These are phyloP conservation scores for Knoxdaviesia proteae DNA, from an alignment of 2,329 filamentous ascomycete genomes.

Conservation along the genomic window DNA sequence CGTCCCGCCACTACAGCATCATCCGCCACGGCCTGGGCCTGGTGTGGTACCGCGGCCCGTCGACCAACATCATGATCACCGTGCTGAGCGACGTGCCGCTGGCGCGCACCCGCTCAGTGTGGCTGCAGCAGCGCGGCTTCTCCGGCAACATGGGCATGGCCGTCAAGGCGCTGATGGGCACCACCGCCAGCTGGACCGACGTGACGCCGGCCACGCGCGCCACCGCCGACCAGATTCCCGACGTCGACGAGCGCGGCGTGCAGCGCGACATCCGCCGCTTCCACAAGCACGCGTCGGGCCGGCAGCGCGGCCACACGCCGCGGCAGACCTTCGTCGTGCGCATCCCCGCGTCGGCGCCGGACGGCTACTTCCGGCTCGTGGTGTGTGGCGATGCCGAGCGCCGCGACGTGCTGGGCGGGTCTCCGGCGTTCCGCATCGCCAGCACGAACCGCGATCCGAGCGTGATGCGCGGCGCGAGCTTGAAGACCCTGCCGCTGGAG, in stretches of 20 bases:
- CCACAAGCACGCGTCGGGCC: conserved; percentile 28
- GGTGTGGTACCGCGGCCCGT: conserved; percentile 44
- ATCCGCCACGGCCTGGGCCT: conserved; percentile 43
- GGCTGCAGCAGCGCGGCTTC: conserved; percentile 48
- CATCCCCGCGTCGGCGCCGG: conserved; percentile 38
- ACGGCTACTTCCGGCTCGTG: conserved; percentile 50
- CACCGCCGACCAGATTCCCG: conserved; percentile 24
- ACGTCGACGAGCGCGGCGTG: conserved; percentile 41
- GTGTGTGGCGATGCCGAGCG: conserved; percentile 26
- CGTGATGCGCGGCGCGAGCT: conserved; percentile 41
- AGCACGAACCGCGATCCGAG: conserved; percentile 41
- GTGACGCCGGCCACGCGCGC: conserved; percentile 38
- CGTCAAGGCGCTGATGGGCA: conserved; percentile 39
- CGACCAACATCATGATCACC: conserved; percentile 42
- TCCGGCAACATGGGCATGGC: conserved; percentile 49
- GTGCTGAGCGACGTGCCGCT: conserved; percentile 39
- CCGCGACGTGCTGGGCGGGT: conserved; percentile 39
- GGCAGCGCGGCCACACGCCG: conserved; percentile 24
- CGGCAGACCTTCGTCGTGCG: conserved; percentile 44
- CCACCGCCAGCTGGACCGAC: conserved; percentile 40
- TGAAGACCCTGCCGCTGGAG: conserved; percentile 44
- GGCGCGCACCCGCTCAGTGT: conserved; percentile 36
- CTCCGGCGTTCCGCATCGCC: conserved; percentile 47
- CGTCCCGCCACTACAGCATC: conserved; percentile 43
- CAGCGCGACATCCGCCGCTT: conserved; percentile 49